Base-by-base conservation (phyloP, 176 grass and related monocot species). In the Paspalum notatum region DNA sequence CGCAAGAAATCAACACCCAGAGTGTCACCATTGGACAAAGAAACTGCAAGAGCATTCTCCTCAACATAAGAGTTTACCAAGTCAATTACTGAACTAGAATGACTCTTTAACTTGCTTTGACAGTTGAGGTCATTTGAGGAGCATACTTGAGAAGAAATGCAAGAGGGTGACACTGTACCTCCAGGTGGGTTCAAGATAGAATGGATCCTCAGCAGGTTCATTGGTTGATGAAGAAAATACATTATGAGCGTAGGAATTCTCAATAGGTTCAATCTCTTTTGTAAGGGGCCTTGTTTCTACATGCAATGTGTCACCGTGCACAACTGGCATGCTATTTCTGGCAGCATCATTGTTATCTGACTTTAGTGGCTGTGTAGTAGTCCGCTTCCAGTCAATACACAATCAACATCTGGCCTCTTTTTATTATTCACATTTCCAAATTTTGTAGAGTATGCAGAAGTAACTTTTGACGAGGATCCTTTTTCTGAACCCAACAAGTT, bases 71-170 rank as follows among this genome's bases (percentile, higher is more conserved):
- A 73, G 71, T 48, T 76, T 75, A 61, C 54, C 63, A 79, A 37
- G 66, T 71, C 37, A 58, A 56, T 44, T 79, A 48, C 74, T 85
- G 18, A 26, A 64, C 42, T 18, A 52, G 75, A 71, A 88, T 27
- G 43, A 72, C 41, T 72, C 7, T 69, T 79, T 79, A 74, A 70
- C 40, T 85, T 77, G 39, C 74, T 74, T 82, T 82, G 65, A 75
- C 16, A 74, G 61, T 17, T 59, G 38, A 68, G 44, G 43, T 77
- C 44, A 38, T 66, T 59, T 47, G 17, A 25, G 56, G 50, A 67
- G 80, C 48, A 60, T n/a, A 41, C 61, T 78, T 72, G 40, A 63
- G 66, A 78, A 18, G 47, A 78, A 74, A 78, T 67, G 65, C 67
- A 44, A 71, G 71, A 64, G 32, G 60, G 76, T 68, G 66, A 27